Conservation (phyloP, 2,329 filamentous ascomycete genomes). For the Arthrobotrys pseudoclavata region DNA sequence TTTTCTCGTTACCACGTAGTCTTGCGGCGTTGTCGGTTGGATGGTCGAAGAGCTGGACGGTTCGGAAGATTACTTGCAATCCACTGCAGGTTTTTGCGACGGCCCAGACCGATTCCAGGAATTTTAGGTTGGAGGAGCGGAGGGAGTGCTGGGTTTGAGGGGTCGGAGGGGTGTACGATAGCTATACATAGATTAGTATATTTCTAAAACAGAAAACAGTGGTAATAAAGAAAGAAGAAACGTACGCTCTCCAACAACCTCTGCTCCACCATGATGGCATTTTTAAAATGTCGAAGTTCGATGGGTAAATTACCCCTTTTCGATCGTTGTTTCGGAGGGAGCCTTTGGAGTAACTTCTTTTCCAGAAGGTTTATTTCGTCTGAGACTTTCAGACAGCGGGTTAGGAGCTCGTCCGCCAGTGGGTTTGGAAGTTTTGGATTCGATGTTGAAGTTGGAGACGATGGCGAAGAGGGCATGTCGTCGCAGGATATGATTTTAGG, state of each 20-base stretch:
- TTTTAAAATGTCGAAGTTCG: constrained; percentile 70
- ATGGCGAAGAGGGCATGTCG: constrained; percentile 14
- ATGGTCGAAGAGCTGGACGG: constrained; percentile 53
- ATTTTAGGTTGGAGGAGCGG: constrained; percentile 76
- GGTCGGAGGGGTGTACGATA: constrained; percentile 55
- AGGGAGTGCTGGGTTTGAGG: constrained; percentile 71
- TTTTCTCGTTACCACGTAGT: constrained; percentile 65
- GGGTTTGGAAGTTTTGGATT: constrained; percentile 57
- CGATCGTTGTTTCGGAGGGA: constrained; percentile 64
- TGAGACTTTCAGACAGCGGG: constrained; percentile 63
- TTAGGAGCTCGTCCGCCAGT: constrained; percentile 63
- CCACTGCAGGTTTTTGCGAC: constrained; percentile 73
- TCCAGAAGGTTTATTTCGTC: constrained; percentile 62
- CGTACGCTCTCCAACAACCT: constrained; percentile 68
- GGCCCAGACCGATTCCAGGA: constrained; percentile 75
- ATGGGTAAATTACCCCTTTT: constrained; percentile 67
- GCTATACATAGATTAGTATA: constrained; percentile 23
- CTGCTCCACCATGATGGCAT: constrained; percentile 69
- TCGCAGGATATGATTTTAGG: constrained; percentile 38
- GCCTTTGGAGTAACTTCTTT: constrained; percentile 54
- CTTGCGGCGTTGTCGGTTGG: constrained; percentile 60
- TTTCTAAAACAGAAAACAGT: too few relatives aligned
- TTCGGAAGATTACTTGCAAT: constrained; percentile 70
- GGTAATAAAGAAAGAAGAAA: not conserved
- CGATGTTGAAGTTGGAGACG: not conserved